A percentile compares a stretch with the other conserved stretches of the same genome.
These are phyloP conservation scores for Acer yangbiense DNA, from an alignment of 345 rosid genomes.

Conservation along the genomic window DNA sequence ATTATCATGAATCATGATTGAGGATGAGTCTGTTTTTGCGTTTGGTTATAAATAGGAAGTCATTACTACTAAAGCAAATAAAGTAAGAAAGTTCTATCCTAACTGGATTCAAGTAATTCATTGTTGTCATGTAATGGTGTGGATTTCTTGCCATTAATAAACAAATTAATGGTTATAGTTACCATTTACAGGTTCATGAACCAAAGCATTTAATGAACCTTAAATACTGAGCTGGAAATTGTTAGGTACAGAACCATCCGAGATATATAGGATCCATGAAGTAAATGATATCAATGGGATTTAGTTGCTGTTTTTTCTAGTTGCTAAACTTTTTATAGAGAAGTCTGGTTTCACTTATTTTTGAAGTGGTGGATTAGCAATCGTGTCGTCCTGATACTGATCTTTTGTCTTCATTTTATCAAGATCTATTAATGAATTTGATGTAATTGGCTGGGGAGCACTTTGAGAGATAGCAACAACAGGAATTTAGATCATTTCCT, in stretches of 20 bases:
- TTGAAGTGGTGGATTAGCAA: not conserved
- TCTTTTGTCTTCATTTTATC: not conserved
- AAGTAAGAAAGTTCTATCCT: not conserved
- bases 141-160: slow-evolving; percentile 6
- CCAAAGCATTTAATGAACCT: slow-evolving; percentile 18
- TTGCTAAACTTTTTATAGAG: not conserved
- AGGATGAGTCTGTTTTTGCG: not conserved
- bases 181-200: slow-evolving; percentile 7
- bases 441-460: not conserved
- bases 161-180: not conserved
- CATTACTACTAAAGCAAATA: not conserved
- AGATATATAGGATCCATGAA: slow-evolving; percentile 6
- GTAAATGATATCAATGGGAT: not conserved
- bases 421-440: not conserved
- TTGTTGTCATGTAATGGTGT: not conserved
- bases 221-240: not conserved
- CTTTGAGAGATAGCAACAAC: not conserved
- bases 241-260: not conserved
- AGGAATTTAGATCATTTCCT: not conserved
- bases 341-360: not conserved
- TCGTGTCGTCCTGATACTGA: not conserved
- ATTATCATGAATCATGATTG: not conserved
- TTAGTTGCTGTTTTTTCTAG: not conserved
- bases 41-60: not conserved
- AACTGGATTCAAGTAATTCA: slow-evolving; percentile 3